These are phyloP conservation scores for Sporothrix protearum DNA, from an alignment of 2,329 filamentous ascomycete species.

Conservation along the genomic window DNA sequence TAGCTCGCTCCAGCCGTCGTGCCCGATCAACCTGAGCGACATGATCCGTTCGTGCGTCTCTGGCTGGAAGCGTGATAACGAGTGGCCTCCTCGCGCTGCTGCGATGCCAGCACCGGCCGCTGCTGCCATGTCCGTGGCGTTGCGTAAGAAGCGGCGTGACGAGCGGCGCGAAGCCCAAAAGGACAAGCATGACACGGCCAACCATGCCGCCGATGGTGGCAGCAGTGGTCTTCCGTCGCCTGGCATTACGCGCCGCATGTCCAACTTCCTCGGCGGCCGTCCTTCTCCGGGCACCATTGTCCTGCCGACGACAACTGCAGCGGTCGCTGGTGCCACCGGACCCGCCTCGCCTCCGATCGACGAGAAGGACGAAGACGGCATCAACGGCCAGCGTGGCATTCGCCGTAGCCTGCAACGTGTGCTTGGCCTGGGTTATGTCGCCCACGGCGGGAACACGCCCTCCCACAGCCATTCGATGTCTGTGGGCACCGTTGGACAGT, in stretches of 20 bases:
- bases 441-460: slow-evolving; percentile 2
- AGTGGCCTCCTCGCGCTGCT: slow-evolving; percentile 72
- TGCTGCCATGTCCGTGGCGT: slow-evolving; percentile 3
- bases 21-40: slow-evolving; percentile 82
- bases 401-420: slow-evolving; percentile 38
- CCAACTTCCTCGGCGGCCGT: slow-evolving; percentile 19
- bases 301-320: slow-evolving; percentile 4
- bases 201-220: neutral
- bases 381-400: slow-evolving; percentile 32
- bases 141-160: slow-evolving; percentile 17
- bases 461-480: slow-evolving; percentile 28
- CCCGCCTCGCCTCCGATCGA: neutral
- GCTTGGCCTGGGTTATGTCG: slow-evolving; percentile 33
- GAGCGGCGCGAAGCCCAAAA: slow-evolving; percentile 18
- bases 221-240: slow-evolving; percentile 13
- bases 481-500: slow-evolving; percentile 9
- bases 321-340: neutral
- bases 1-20: slow-evolving; percentile 73
- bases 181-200: slow-evolving; percentile 11
- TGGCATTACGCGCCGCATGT: slow-evolving; percentile 26
- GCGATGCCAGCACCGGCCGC: neutral
- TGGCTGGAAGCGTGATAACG: slow-evolving; percentile 89
- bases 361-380: slow-evolving; percentile 20
- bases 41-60: slow-evolving; percentile 77
- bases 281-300: neutral